Conservation (phyloP, 2,329 filamentous ascomycete species). For the Nemania bipapillata region DNA sequence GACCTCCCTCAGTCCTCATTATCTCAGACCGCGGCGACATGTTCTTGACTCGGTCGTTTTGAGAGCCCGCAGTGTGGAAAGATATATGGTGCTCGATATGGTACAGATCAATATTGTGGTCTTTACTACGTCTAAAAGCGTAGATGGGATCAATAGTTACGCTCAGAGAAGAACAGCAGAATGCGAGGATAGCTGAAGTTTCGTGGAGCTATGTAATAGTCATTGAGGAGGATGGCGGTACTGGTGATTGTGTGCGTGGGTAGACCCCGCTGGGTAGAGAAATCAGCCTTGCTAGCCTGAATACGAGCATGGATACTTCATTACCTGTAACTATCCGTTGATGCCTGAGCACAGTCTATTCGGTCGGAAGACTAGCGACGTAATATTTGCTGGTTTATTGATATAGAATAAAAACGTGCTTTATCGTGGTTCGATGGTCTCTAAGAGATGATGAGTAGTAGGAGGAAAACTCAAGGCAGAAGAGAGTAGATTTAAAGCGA, state of each 20-base stretch:
- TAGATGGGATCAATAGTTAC: background rate
- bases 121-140: background rate
- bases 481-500: background rate
- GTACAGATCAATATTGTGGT: background rate
- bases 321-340: no score
- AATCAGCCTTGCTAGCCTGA: background rate
- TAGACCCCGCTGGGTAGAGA: background rate
- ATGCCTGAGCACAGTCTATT: background rate
- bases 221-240: background rate
- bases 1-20: background rate
- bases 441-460: background rate
- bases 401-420: background rate
- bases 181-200: background rate
- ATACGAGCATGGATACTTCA: background rate
- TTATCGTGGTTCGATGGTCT: background rate
- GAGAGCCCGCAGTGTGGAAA: background rate
- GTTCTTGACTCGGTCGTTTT: background rate
- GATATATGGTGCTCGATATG: background rate
- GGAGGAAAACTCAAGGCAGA: background rate
- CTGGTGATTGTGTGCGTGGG: background rate
- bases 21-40: slow-evolving; percentile 15
- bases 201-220: background rate
- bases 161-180: background rate
- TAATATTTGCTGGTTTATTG: background rate
- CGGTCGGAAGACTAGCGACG: background rate